Evolutionary conservation across 139 green algal genomes (phyloP).

Genomic region (Desmodesmus armatus): DNA sequence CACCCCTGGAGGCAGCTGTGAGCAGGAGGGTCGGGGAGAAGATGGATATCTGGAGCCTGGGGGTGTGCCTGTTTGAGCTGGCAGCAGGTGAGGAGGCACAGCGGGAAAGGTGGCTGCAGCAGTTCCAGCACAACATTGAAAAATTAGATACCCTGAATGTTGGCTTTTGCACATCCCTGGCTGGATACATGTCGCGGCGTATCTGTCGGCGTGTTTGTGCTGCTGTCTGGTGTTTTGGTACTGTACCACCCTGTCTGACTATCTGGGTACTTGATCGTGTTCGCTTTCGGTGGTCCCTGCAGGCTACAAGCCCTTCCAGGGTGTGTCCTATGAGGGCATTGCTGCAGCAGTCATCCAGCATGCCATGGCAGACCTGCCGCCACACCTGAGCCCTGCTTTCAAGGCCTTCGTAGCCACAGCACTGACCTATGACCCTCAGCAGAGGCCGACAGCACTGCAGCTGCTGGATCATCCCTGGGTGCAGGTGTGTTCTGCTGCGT

Average conservation of each 20-base stretch:
- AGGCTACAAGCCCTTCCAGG: slow-evolving; percentile 47
- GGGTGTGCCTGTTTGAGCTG: slow-evolving; percentile 48
- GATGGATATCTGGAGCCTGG: slow-evolving; percentile 47
- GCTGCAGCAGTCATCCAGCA: slow-evolving; percentile 28
- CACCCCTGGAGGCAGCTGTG: neutral
- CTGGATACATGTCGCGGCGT: no score
- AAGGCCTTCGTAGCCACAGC: slow-evolving; percentile 65
- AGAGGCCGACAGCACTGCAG: slow-evolving; percentile 69
- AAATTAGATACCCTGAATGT: no score
- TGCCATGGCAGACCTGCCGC: slow-evolving; percentile 18
- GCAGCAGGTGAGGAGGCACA: slow-evolving; percentile 32
- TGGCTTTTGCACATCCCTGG: no score
- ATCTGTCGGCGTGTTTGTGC: no score
- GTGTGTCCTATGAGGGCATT: slow-evolving; percentile 37
- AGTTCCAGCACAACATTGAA: no score
- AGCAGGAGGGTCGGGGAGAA: slow-evolving; percentile 3
- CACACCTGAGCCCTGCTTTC: slow-evolving; percentile 33
- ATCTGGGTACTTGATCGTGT: no score
- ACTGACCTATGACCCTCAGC: slow-evolving; percentile 62
- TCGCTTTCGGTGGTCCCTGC: no score
- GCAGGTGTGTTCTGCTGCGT: slow-evolving; percentile 9
- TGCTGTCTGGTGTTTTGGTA: no score
- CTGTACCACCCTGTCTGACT: no score
- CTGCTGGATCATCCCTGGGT: slow-evolving; percentile 82
- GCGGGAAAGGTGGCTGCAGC: no score